phyloP scores from a whole-genome alignment of 257 asterid species.

The Solanum ahanhuiri region DNA sequence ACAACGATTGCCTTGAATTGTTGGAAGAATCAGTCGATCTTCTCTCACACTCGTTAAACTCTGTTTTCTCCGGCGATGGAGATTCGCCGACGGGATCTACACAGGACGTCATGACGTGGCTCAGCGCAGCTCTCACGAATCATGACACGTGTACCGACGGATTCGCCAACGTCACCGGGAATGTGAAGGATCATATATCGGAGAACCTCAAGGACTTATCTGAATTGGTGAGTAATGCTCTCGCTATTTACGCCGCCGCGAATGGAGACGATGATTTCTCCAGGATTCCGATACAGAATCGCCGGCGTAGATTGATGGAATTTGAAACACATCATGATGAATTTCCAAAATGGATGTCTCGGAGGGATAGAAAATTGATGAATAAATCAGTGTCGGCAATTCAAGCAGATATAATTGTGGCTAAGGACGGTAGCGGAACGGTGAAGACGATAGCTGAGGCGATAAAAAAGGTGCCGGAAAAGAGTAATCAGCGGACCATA shows the following conservation, averaged over 20 bases:
- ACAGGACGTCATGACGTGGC: constrained; percentile 86
- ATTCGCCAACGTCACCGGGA: constrained; percentile 40
- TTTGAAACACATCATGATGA: constrained; percentile 12
- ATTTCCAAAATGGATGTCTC: constrained; percentile 66
- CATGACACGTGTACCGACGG: constrained; percentile 95
- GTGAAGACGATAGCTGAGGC: constrained; percentile 76
- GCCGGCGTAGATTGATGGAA: constrained; percentile 42
- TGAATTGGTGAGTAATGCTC: constrained; percentile 80
- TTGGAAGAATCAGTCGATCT: constrained; percentile 69
- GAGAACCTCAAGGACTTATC: constrained; percentile 54
- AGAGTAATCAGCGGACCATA: constrained; percentile 46
- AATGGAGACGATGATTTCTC: constrained; percentile 47
- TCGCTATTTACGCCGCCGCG: constrained; percentile 67
- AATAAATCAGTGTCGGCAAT: constrained; percentile 36
- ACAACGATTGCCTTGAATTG: constrained; percentile 78
- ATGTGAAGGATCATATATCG: constrained; percentile 44
- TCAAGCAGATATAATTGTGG: constrained; percentile 60
- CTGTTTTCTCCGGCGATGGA: constrained; percentile 29
- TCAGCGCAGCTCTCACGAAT: constrained; percentile 82
- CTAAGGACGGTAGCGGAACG: constrained; percentile 76
- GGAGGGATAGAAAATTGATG: constrained; percentile 52
- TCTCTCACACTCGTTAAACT: constrained; percentile 46
- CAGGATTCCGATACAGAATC: constrained; percentile 70
- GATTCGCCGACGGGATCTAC: constrained; percentile 16
- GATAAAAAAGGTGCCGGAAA: constrained; percentile 78